phyloP scores from a whole-genome alignment of 768 basidiomycete genomes.

The Boletus rufocinnamomeus region DNA sequence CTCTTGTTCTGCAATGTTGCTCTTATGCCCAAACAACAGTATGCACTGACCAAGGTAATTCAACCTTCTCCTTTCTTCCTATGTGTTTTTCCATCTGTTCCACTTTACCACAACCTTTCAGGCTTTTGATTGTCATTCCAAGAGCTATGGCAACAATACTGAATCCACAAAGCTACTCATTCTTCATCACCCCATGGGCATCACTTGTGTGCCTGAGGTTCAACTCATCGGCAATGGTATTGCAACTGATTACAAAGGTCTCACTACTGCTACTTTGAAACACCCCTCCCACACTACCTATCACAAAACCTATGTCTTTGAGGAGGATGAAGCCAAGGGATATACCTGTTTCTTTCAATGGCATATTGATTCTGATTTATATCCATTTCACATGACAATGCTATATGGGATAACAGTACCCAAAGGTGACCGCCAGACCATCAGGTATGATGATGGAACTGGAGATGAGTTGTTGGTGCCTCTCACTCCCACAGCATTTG shows the following conservation, averaged over 20 bases:
- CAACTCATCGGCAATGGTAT: constrained; percentile 90
- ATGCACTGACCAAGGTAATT: too few relatives aligned
- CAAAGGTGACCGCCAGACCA: constrained; percentile 58
- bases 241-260: constrained; percentile 78
- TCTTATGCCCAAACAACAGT: too few relatives aligned
- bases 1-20: too few relatives aligned
- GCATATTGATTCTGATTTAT: constrained; percentile 91
- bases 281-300: constrained; percentile 87
- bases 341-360: constrained; percentile 87
- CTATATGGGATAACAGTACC: constrained; percentile 81
- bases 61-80: too few relatives aligned
- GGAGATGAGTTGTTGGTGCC: constrained; percentile 82
- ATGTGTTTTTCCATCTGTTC: too few relatives aligned
- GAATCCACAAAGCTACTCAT: constrained; percentile 73
- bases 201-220: constrained; percentile 85
- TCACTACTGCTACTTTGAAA: constrained; percentile 75
- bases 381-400: constrained; percentile 84
- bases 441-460: constrained; percentile 84
- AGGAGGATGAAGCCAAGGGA: constrained; percentile 76
- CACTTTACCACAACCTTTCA: too few relatives aligned
- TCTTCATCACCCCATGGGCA: constrained; percentile 88
- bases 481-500: constrained; percentile 84
- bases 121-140: too few relatives aligned
- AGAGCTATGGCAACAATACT: constrained; percentile 83
- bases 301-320: constrained; percentile 76